These are phyloP conservation scores for Emericellopsis atlantica DNA, from an alignment of 2,329 filamentous ascomycete genomes.

Conservation along the genomic window DNA sequence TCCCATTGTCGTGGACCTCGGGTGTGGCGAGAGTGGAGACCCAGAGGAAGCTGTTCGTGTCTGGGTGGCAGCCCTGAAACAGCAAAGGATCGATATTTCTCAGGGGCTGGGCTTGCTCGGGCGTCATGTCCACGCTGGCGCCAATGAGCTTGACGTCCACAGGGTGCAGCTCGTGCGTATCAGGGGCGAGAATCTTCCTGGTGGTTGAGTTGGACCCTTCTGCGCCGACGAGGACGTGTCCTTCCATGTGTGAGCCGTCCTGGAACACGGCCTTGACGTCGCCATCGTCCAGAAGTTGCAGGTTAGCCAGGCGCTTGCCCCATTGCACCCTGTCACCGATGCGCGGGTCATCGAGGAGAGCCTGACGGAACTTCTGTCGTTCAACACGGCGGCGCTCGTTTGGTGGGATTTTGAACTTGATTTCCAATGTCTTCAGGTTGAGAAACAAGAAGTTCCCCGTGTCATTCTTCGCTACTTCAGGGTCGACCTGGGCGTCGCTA, in stretches of 20 bases:
- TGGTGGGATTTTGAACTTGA: conserved; percentile 18
- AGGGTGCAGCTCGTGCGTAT: conserved; percentile 15
- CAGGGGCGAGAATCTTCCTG: conserved; percentile 18
- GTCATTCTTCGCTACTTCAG: conserved; percentile 20
- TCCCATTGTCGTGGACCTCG: conserved; percentile 13
- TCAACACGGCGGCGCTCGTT: conserved; percentile 14
- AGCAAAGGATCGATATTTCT: conserved; percentile 38
- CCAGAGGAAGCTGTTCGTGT: conserved; percentile 35
- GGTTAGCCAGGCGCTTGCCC: conserved; percentile 9
- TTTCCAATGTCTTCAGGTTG: conserved; percentile 14
- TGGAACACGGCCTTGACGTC: conserved; percentile 15
- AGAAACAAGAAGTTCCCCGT: conserved; percentile 19
- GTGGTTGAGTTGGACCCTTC: conserved; percentile 24
- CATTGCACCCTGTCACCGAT: conserved; percentile 8
- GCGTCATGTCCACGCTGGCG: conserved; percentile 20
- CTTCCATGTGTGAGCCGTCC: conserved; percentile 17
- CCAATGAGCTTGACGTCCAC: conserved; percentile 25
- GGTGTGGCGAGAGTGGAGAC: conserved; percentile 31
- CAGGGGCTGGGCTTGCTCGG: conserved; percentile 22
- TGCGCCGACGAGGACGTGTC: conserved; percentile 23
- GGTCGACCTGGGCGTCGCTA: conserved; percentile 7
- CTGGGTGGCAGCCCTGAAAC: conserved; percentile 39
- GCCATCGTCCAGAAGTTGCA: conserved; percentile 9
- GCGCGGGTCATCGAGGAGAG: conserved; percentile 7
- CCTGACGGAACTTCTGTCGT: conserved; percentile 10